Evolutionary conservation across 768 basidiomycete genomes (phyloP), one percentile per base, ranked within the genome.

Genomic region (Tulasnella sp.): DNA sequence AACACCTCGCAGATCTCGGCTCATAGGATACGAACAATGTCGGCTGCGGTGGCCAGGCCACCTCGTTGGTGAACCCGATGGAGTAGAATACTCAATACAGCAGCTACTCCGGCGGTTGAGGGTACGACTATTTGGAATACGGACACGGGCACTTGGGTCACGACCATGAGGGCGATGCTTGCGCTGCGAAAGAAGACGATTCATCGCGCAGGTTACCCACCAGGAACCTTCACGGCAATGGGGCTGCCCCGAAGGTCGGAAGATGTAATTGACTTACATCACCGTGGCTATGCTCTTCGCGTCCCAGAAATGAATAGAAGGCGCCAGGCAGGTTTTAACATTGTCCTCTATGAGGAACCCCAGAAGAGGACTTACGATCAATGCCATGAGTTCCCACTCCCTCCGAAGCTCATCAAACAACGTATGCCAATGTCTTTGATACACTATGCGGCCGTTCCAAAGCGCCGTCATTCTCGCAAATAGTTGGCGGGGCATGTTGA

Each of bases 361-460:
- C 2, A 31, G 31, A 34, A 25, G 12, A 64, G 1, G 12, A 12
- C 58, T 64, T 4, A 64, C 58, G 25, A 64, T 64, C 58, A 64
- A 64, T 19, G 39, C 67, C 31, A 68, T 39, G 29, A 39, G 31
- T 4, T 71, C 37, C 75, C 75, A 76, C 8, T 76, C 67, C 12
- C 39, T 42, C 7, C 67, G 67, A 36, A 76, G 69, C 17, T 76
- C 75, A 17, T 76, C 40, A 17, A 76, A 76, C 3, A 76, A 69
- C 0, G 36, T 64, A 14, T 76, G 75, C 75, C 75, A 76, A 52
- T 76, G 75, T 12, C 75, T 29, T 70, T 76, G 75, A 25, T 76
- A 76, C 14, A 76, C 75, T 7, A 76, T 52, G 3, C 75, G 36
- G 12, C 75, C 75, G 34, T 76, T 68, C 75, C 75, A 76, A 2